Evolutionary conservation across 352 stramenopile genomes (phyloP), one percentile per base, ranked within the genome.

Genomic region (Phytophthora syringae): DNA sequence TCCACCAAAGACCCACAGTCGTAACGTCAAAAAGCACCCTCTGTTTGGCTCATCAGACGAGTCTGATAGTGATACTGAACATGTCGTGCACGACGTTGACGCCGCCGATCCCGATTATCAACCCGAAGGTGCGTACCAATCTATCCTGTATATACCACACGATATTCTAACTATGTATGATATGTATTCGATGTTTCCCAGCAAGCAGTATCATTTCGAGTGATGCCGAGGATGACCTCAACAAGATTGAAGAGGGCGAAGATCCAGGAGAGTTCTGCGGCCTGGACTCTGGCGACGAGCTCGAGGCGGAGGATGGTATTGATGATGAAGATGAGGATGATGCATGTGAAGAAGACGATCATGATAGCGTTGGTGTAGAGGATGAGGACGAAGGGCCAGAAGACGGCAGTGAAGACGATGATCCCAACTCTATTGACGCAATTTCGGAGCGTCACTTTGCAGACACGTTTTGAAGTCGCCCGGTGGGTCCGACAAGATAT

Each of bases 361-460:
- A n/a, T n/a, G n/a, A n/a, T n/a, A 40, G 34, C 13, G 34, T 13
- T 9, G n/a, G n/a, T n/a, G 34, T 40, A 5, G 32, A 22, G 4
- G 30, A 44, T n/a, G 18, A 45, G 15, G 20, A 40, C 9, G 27
- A 32, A 32, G 27, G 9, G 9, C 27, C 5, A 32, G 9, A 5
- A 32, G 27, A 32, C n/a, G n/a, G n/a, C n/a, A n/a, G n/a, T n/a
- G n/a, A n/a, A n/a, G n/a, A n/a, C n/a, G n/a, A n/a, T n/a, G n/a
- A 32, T 32, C 27, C 9, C 27, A 32, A 32, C 27, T 32, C 27
- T 5, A 32, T 34, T 57, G 34, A 28, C 27, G 16, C 22, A 1
- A 57, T 57, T 48, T 20, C 34, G 4, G 34, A 57, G n/a, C 32
- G 36, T 2, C 50, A 48, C 10, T 48, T 57, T 57, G 50, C 50